Base-by-base conservation (phyloP, 1,139 yeast species). In the Meyerozyma athensensis region DNA sequence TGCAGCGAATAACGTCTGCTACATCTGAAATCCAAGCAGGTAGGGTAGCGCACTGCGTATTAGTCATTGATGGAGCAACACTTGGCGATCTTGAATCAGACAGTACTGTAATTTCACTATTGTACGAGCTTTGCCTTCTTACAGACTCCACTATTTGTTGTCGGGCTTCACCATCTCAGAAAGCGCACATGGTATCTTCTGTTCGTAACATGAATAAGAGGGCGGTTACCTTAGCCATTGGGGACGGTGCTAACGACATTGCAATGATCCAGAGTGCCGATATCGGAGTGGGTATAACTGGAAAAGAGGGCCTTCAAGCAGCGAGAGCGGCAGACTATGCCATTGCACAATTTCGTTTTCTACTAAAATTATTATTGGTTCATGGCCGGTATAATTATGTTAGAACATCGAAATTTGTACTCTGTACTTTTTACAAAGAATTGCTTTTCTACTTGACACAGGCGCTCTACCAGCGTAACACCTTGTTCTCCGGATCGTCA, bases 201-300 rank as follows among this genome's bases (percentile, higher is more conserved):
- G 87, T 94, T 12, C 73, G 97, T 38, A 66, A 71, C 20, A 64
- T 83, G 44, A 75, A 82, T 47, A 79, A 72, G 37, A 64, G 67
- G 7, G 70, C 86, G 20, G 96, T 92, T 5, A 87, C 97, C 0
- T 69, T 94, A 43, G 98, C 98, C 0, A 86, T 94, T 54, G 99
- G 98, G n/a, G 99, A 92, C 63, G 99, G 99, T 49, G 98, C 99
- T 1, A 92, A 92, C 56, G 99, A 92, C 59, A 89, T 92, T 58
- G 97, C 98, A 2, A 92, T 92, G 99, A 92, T 92, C 45, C 97
- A 92, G 63, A 85, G 95, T 54, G 99, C 98, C 0, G 97, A 92
- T 61, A 90, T 92, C 40, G 99, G 99, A 17, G 80, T 92, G 43
- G 98, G 98, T 30, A 92, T 92, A 39, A 90, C 97, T 1, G 98